Evolutionary conservation across 345 rosid genomes (phyloP).

Genomic region (Eucalyptus pauciflora): DNA sequence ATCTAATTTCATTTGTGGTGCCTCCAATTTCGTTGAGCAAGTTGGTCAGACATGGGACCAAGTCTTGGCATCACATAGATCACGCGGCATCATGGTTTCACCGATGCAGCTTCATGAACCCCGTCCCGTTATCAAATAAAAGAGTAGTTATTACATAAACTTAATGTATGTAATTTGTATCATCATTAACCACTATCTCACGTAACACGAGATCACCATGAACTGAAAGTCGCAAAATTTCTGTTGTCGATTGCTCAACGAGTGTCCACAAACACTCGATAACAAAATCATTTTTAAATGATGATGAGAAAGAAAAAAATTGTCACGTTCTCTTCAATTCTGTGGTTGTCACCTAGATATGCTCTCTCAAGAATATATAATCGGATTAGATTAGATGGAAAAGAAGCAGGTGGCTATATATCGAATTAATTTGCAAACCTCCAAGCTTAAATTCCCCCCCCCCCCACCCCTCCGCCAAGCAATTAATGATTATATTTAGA

Average conservation of each 20-base stretch:
- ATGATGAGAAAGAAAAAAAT: background rate
- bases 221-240: accelerated
- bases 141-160: background rate
- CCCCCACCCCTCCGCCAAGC: too few species aligned
- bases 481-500: too few species aligned
- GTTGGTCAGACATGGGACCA: too few species aligned
- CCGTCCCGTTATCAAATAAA: background rate
- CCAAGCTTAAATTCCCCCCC: too few species aligned
- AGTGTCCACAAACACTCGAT: background rate
- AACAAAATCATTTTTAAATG: background rate
- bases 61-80: background rate
- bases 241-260: background rate
- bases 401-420: background rate
- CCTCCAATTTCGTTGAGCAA: accelerated
- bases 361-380: background rate
- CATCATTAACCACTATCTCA: background rate
- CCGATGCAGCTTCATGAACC: background rate
- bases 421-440: background rate
- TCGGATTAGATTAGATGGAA: accelerated
- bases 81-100: background rate
- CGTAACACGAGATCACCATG: background rate
- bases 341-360: background rate
- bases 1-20: too few species aligned
- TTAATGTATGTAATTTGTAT: background rate
- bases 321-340: background rate